Conservation (phyloP, 192 early-diverging fungal species). For the Backusella australiensis region DNA sequence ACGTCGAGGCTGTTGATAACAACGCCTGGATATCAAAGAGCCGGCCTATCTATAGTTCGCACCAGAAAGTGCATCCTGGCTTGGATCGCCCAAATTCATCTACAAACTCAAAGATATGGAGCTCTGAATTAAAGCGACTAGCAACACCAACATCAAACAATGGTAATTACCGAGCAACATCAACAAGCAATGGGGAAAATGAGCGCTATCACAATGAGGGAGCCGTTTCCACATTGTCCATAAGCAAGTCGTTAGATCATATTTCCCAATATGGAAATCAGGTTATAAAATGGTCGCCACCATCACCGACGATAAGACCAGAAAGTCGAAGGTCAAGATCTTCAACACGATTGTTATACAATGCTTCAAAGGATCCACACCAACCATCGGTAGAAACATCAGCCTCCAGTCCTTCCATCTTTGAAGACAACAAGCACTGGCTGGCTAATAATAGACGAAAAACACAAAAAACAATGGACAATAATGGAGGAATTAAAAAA, state of each 20-base stretch:
- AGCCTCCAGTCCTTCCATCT: neutral
- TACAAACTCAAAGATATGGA: neutral
- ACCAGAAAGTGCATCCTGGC: conserved; percentile 6
- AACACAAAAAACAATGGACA: neutral
- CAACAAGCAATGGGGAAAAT: neutral
- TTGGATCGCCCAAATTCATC: conserved; percentile 1
- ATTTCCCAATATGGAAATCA: conserved; percentile 8
- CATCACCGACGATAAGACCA: neutral
- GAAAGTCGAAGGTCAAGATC: neutral
- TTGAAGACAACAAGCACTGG: neutral
- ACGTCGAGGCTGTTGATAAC: neutral
- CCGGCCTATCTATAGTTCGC: conserved; percentile 8
- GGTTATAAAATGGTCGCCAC: conserved; percentile 6
- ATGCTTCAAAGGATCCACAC: neutral
- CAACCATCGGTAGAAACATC: neutral
- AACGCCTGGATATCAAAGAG: neutral
- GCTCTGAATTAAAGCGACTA: neutral
- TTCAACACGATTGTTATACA: neutral
- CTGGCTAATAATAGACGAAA: neutral
- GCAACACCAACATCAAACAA: neutral
- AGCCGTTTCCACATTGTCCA: neutral
- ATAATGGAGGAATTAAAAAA: neutral
- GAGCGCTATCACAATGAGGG: neutral
- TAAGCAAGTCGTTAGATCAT: neutral
- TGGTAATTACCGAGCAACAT: neutral